Base-by-base conservation (phyloP, 108 stramenopile species). In the Nitzschia palea region DNA sequence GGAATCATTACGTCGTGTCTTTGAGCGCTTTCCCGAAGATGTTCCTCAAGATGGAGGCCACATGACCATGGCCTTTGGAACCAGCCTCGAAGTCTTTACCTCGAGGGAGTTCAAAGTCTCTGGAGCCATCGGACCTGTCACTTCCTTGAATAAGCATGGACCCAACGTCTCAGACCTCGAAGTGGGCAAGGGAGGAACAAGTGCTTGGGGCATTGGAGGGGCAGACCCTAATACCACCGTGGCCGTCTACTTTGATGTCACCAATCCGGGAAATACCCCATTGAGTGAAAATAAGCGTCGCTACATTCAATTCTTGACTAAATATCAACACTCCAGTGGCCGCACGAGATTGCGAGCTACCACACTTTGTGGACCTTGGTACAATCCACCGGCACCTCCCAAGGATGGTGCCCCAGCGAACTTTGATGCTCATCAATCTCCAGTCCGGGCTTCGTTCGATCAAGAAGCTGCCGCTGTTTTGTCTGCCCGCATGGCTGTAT, bases 391-490 rank as follows among this genome's bases (percentile, higher is more conserved):
- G 35, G 66, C 80, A 25, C 68, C 65, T 18, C 77, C 44, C 68
- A 81, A 66, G 68, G 83, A 60, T 55, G 80, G 71, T 37, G 75
- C 55, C 26, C 68, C 55, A 20, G 59, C 61, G 51, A 76, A 76
- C 55, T 68, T 64, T 63, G 76, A 67, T 47, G 57, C 50, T 45
- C 74, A 58, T 63, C 66, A 85, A 35, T 76, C 76, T 31, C 91
- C 93, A 1, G 74, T 99, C 48, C 94, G 90, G 18, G 67, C 68
- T 56, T 78, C 87, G 51, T 99, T 98, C 79, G 99, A 99, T 80
- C 99, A 99, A 73, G 98, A 99, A 69, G 99, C 99, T 22, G 98
- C 99, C 3, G 97, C 97, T 14, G 97, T 98, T 20, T 84, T 98
- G 57, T 89, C 97, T 55, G 95, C 99, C 2, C 90, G 99, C 30